A percentile compares a stretch with the other conserved stretches of the same genome.
Conservation (phyloP, 2,329 filamentous ascomycete genomes). For the Neophaeococcomyces aloes region DNA sequence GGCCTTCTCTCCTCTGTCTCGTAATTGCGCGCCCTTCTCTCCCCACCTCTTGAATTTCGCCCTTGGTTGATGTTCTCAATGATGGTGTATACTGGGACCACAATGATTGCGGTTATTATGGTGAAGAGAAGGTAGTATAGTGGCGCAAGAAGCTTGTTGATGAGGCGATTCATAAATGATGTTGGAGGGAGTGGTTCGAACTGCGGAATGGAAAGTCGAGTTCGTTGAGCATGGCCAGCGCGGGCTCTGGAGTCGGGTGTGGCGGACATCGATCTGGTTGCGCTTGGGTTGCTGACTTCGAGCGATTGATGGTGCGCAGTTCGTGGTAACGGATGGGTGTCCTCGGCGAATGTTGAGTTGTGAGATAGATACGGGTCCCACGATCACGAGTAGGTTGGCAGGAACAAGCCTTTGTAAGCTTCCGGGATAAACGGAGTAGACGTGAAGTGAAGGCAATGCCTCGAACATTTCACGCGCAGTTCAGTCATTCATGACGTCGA, state of each 20-base stretch:
- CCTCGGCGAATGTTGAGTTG: too few species aligned
- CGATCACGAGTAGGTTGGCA: too few species aligned
- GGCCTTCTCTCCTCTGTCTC: not conserved
- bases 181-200: slow-evolving; percentile 14
- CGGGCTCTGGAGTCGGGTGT: not conserved
- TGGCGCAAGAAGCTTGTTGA: slow-evolving; percentile 13
- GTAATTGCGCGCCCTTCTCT: not conserved
- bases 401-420: too few species aligned
- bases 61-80: slow-evolving; percentile 16
- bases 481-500: too few species aligned
- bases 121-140: slow-evolving; percentile 16
- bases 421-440: too few species aligned
- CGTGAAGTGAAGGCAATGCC: too few species aligned
- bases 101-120: slow-evolving; percentile 11
- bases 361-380: too few species aligned
- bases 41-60: slow-evolving; percentile 1
- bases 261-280: not conserved
- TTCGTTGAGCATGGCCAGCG: not conserved
- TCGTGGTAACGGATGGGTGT: too few species aligned
- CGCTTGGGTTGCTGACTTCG: not conserved
- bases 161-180: slow-evolving; percentile 12
- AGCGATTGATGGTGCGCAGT: too few species aligned
- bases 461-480: too few species aligned
- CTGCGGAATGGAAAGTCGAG: slow-evolving; percentile 9
- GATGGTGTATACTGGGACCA: slow-evolving; percentile 14